Evolutionary conservation across 805 yeast species (phyloP).

Genomic region (Saccharomyces jurei): DNA sequence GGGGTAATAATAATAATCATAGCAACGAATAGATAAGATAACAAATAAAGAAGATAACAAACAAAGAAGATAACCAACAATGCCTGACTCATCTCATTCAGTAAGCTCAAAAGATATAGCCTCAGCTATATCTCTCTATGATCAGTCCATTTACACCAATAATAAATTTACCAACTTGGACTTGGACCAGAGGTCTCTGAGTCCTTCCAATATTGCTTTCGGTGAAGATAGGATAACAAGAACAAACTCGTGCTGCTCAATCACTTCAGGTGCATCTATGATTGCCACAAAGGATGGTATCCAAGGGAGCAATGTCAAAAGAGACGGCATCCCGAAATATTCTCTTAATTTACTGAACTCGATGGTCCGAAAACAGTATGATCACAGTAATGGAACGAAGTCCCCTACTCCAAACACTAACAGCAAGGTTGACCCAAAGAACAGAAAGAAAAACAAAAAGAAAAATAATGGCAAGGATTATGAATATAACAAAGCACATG

Average conservation of each 20-base stretch:
- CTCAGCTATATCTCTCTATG: slow-evolving; percentile 17
- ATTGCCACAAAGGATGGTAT: slow-evolving; percentile 70
- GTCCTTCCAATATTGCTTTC: slow-evolving; percentile 16
- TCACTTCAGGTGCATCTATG: slow-evolving; percentile 63
- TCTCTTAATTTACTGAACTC: slow-evolving; percentile 31
- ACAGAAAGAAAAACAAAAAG: background rate
- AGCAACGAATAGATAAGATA: background rate
- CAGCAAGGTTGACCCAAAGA: background rate
- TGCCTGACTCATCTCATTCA: slow-evolving; percentile 15
- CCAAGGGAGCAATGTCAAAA: slow-evolving; percentile 51
- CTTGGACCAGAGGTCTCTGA: slow-evolving; percentile 13
- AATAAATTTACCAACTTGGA: slow-evolving; percentile 1
- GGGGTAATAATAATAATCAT: background rate
- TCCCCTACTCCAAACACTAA: background rate
- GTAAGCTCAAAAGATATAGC: slow-evolving; percentile 17
- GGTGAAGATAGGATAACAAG: slow-evolving; percentile 34
- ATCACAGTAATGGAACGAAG: background rate
- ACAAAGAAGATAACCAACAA: background rate
- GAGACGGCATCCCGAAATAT: slow-evolving; percentile 36
- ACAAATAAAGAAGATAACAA: background rate
- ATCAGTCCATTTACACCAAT: slow-evolving; percentile 8
- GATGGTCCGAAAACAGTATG: slow-evolving; percentile 23
- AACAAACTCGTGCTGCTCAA: slow-evolving; percentile 51
- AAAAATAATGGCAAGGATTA: background rate
- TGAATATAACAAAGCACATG: background rate